Evolutionary conservation across 306 rosid species (phyloP), one percentile per base, ranked within the genome.

Genomic region (Rosa persica): DNA sequence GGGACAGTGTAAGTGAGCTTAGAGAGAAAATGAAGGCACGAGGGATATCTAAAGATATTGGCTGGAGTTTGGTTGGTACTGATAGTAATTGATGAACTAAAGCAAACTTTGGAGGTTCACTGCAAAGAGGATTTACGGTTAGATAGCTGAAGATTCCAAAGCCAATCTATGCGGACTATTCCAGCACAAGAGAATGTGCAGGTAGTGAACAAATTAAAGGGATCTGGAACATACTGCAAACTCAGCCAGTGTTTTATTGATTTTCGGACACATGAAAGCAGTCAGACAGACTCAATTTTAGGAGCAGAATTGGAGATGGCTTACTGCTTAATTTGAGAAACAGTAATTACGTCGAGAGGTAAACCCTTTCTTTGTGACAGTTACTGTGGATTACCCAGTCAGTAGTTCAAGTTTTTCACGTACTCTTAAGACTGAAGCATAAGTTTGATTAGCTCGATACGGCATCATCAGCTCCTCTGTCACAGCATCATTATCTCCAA

Each of bases 1-100:
- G 98, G 98, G 95, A 92, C 65, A 75, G 85, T 82, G 98, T 92
- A 23, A 90, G 88, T 75, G 98, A 90, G 61, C 88, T 94, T 71
- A 90, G 98, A 79, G 93, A 94, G 81, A 68, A 60, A 76, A 94
- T 94, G 98, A 94, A 90, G 82, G 57, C 57, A 60, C 88, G 79
- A 77, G 88, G 95, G 74, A 78, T 94, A 77, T 87, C 97, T 73
- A 92, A 90, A 83, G 87, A 82, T 72, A 86, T 83, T 61, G 97
- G 83, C 73, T 47, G 86, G 79, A 94, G 97, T 86, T 89, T 89
- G 92, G 87, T 94, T 74, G 92, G 90, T 77, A 80, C 87, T 17
- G 91, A 91, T 75, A 44, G 48, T 66, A 82, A 57, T 78, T 86
- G 70, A 42, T 86, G 84, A 76, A 78, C n/a, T 71, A 57, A 57